phyloP scores from a whole-genome alignment of 352 stramenopile species.

The Pythium graminicola region DNA sequence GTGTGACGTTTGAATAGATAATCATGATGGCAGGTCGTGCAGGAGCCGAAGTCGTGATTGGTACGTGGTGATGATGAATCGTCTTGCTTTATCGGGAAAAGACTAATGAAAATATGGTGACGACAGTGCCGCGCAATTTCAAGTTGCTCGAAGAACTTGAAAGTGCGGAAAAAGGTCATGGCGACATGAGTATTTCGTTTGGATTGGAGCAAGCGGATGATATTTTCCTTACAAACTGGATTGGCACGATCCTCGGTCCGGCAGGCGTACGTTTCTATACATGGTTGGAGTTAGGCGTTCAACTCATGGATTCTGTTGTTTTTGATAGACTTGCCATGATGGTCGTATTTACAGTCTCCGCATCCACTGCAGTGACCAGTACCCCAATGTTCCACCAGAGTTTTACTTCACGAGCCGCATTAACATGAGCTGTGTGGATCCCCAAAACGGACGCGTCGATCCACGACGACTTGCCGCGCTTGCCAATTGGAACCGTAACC shows the following conservation, averaged over 20 bases:
- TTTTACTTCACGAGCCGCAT: conserved; percentile 96
- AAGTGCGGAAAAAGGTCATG: conserved; percentile 88
- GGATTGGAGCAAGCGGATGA: conserved; percentile 95
- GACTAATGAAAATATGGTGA: no score
- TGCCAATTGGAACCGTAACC: conserved; percentile 81
- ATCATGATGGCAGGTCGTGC: conserved; percentile 54
- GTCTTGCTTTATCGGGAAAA: not conserved
- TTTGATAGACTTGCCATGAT: conserved; percentile 90
- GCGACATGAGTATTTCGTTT: conserved; percentile 93
- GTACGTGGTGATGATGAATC: conserved; percentile 22
- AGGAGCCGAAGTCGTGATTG: conserved; percentile 73
- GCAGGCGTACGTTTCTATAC: conserved; percentile 72
- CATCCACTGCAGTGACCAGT: conserved; percentile 91
- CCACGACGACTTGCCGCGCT: conserved; percentile 60
- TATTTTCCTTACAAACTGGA: conserved; percentile 98
- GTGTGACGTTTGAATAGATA: no score
- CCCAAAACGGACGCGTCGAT: conserved; percentile 74
- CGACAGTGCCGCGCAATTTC: conserved; percentile 91
- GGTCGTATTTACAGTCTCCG: conserved; percentile 95
- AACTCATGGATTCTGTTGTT: not conserved
- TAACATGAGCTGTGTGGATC: conserved; percentile 97
- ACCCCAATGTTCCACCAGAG: conserved; percentile 91
- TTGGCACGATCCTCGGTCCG: conserved; percentile 96
- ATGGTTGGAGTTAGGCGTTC: not conserved
- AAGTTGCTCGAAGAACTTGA: conserved; percentile 93